A percentile compares a stretch with the other conserved stretches of the same genome.
Evolutionary conservation across 345 rosid species (phyloP).

Genomic region (Carallia pectinifolia): DNA sequence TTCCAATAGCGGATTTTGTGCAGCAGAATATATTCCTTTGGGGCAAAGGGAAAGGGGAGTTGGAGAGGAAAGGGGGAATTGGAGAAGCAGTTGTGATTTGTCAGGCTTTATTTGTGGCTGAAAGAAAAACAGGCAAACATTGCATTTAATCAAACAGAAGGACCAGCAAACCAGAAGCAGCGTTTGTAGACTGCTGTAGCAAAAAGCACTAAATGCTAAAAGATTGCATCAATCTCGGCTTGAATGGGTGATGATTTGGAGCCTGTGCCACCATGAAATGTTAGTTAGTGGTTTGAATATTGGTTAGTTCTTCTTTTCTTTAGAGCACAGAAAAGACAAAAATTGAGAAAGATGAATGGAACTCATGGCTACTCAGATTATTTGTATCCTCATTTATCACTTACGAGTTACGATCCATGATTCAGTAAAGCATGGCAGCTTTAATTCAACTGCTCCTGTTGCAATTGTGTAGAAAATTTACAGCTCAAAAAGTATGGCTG

Average conservation of each 20-base stretch:
- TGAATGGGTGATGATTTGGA: background rate
- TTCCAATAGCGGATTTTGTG: conserved; percentile 15
- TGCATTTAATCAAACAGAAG: conserved; percentile 22
- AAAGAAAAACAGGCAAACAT: conserved; percentile 6
- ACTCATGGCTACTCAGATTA: too few relatives aligned
- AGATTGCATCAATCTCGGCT: background rate
- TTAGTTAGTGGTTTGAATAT: background rate
- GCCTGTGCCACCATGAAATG: background rate
- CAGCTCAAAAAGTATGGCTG: background rate
- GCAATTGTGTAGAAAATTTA: too few relatives aligned
- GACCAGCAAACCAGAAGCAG: conserved; percentile 28
- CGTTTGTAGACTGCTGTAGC: conserved; percentile 4
- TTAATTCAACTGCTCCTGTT: too few relatives aligned
- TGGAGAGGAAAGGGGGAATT: background rate
- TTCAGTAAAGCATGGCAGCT: too few relatives aligned
- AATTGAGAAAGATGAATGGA: background rate
- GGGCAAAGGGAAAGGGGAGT: conserved; percentile 7
- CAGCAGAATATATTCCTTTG: conserved; percentile 12
- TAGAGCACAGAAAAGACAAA: background rate
- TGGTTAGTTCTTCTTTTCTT: background rate
- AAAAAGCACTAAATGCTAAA: background rate
- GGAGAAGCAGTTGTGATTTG: background rate
- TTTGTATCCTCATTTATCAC: too few relatives aligned
- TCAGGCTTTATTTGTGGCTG: conserved; percentile 22
- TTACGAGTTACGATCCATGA: too few relatives aligned